phyloP scores from a whole-genome alignment of 371 early-diverging fungal genomes.

The Mucor indicus region DNA sequence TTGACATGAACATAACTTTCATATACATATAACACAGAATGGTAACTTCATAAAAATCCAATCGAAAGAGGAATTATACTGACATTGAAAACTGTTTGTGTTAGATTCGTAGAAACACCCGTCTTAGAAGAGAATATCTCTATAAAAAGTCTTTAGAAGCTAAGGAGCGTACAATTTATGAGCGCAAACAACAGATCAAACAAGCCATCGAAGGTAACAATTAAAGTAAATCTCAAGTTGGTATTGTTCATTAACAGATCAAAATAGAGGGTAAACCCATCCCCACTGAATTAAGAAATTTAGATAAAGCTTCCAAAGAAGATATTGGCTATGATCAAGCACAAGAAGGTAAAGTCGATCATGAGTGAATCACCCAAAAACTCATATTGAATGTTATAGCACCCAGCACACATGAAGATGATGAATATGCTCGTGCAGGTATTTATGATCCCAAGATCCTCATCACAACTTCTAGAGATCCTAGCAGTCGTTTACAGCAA shows the following conservation, averaged over 20 bases:
- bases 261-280: constrained; percentile 78
- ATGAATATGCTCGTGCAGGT: constrained; percentile 95
- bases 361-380: too few relatives aligned
- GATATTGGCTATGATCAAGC: constrained; percentile 88
- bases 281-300: constrained; percentile 80
- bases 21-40: too few relatives aligned
- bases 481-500: constrained; percentile 89
- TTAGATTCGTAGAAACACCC: constrained; percentile 79
- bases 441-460: constrained; percentile 93
- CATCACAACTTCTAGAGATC: constrained; percentile 97
- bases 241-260: not conserved
- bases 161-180: constrained; percentile 86
- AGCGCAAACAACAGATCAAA: constrained; percentile 90
- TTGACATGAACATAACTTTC: too few relatives aligned
- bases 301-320: constrained; percentile 70
- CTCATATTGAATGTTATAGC: constrained; percentile 25
- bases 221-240: constrained; percentile 54
- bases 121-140: constrained; percentile 89
- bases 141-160: constrained; percentile 93
- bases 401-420: constrained; percentile 86
- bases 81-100: too few relatives aligned
- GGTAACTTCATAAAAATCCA: too few relatives aligned
- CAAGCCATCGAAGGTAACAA: constrained; percentile 79
- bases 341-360: constrained; percentile 68
- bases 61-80: too few relatives aligned